Evolutionary conservation across 768 basidiomycete genomes (phyloP).

Genomic region (Suillus tomentosus): DNA sequence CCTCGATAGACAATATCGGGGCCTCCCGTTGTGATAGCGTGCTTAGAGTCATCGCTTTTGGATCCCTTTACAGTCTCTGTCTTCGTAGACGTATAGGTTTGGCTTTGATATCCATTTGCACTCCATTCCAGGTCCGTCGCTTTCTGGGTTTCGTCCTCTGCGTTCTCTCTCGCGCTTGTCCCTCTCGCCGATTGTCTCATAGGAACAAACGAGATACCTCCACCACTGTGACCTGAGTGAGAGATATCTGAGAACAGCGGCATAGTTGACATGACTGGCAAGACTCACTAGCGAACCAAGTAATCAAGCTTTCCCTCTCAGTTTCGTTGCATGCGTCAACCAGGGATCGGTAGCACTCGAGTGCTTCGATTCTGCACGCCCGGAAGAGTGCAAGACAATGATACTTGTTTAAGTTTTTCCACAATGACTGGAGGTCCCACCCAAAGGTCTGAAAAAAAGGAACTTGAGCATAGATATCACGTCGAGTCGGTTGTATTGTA

Average conservation of each 20-base stretch:
- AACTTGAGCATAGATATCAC: background rate
- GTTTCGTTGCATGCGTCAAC: background rate
- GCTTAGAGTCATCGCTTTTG: no score
- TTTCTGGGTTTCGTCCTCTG: no score
- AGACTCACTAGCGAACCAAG: background rate
- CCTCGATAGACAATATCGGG: no score
- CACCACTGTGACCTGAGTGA: no score
- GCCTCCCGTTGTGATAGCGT: no score
- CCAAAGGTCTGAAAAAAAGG: background rate
- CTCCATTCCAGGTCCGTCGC: no score
- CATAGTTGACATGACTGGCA: background rate
- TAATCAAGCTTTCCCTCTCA: background rate
- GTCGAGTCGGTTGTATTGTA: background rate
- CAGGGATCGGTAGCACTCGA: background rate
- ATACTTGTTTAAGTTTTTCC: background rate
- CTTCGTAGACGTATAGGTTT: no score
- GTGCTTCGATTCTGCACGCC: background rate
- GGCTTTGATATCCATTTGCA: no score
- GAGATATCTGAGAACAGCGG: background rate
- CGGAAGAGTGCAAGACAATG: background rate
- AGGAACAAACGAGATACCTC: no score
- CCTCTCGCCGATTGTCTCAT: no score
- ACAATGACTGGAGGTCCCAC: background rate
- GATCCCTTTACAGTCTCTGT: no score
- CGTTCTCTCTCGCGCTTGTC: no score